Conservation (phyloP, 1,139 yeast genomes). For the Sugiyamaella xylanicola region DNA sequence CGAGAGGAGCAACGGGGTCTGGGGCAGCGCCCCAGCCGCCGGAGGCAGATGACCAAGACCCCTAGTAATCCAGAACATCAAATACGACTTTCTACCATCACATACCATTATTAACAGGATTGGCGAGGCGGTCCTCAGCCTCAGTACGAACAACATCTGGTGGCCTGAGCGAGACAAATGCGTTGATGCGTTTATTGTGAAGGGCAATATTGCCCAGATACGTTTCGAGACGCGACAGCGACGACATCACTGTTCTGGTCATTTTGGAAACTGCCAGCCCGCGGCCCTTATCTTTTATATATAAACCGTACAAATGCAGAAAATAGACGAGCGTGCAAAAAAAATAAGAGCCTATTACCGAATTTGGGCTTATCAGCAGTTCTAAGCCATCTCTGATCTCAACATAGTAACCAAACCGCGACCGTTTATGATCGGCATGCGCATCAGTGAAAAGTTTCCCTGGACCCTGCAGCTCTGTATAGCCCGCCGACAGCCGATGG, state of each 20-base stretch:
- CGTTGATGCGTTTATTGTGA: conserved; percentile 40
- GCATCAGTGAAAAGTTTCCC: not conserved
- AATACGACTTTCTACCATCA: no score
- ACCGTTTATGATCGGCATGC: conserved; percentile 15
- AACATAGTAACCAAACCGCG: conserved; percentile 2
- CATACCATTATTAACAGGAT: not conserved
- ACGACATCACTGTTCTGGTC: conserved; percentile 2
- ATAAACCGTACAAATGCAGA: not conserved
- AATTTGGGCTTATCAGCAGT: conserved; percentile 1
- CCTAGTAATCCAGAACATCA: no score
- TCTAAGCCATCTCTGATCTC: not conserved
- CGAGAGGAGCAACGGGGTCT: not conserved
- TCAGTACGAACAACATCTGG: conserved; percentile 25
- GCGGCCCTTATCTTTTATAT: not conserved
- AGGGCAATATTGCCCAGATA: conserved; percentile 36
- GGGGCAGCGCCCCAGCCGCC: conserved; percentile 1
- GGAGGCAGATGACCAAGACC: no score
- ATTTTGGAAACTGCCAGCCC: not conserved
- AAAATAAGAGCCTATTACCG: not conserved
- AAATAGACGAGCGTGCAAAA: not conserved
- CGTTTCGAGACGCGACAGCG: conserved; percentile 28
- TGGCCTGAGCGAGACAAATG: conserved; percentile 38
- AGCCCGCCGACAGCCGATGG: not conserved
- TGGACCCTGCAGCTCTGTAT: not conserved
- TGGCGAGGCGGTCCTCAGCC: conserved; percentile 18